Evolutionary conservation across 2,329 filamentous ascomycete species (phyloP).

Genomic region (Thelonectria blattea): DNA sequence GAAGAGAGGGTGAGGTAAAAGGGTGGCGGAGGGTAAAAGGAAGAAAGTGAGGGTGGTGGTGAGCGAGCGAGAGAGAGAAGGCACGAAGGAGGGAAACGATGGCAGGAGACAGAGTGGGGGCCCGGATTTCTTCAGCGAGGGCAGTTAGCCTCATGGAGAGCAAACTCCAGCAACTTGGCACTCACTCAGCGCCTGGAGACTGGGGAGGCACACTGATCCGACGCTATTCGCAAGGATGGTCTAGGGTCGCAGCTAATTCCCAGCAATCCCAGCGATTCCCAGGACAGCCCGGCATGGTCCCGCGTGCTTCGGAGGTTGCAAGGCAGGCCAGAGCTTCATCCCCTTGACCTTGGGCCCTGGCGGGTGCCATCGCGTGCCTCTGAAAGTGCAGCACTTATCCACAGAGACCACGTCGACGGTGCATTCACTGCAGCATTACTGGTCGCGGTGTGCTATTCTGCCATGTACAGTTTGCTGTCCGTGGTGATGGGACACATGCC

Average conservation of each 20-base stretch:
- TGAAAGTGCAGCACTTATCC: neutral
- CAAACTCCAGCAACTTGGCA: neutral
- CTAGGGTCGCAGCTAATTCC: too few species aligned
- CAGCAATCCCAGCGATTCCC: too few species aligned
- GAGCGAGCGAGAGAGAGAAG: slow-evolving; percentile 23
- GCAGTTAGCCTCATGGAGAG: neutral
- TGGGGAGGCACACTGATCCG: too few species aligned
- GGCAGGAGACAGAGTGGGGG: slow-evolving; percentile 4
- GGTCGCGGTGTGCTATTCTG: neutral
- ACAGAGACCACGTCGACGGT: neutral
- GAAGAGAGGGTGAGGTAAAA: slow-evolving; percentile 19
- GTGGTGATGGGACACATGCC: neutral
- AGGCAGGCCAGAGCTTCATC: neutral
- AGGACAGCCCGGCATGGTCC: too few species aligned
- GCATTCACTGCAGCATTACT: neutral
- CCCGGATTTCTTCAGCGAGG: slow-evolving; percentile 1
- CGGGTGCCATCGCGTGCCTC: neutral
- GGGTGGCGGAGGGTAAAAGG: slow-evolving; percentile 13
- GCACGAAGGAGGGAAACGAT: slow-evolving; percentile 10
- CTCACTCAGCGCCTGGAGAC: too few species aligned
- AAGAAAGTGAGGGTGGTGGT: slow-evolving; percentile 25
- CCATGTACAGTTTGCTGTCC: neutral
- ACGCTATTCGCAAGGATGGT: too few species aligned
- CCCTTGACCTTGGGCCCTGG: neutral
- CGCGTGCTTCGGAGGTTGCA: neutral